Evolutionary conservation across 306 rosid species (phyloP).

Genomic region (Vachellia collinsii): DNA sequence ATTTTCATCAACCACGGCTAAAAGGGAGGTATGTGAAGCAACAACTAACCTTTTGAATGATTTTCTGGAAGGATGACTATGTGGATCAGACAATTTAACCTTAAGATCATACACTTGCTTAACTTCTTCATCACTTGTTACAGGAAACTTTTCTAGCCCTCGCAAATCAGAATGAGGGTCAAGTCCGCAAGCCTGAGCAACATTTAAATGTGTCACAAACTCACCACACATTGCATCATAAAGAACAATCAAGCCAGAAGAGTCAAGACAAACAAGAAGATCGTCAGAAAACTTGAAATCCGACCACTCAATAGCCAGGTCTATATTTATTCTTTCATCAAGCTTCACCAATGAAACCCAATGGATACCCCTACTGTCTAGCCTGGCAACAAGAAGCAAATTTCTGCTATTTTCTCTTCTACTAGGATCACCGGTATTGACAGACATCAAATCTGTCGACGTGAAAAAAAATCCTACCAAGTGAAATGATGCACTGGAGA

Average conservation of each 20-base stretch:
- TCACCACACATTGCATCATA: slow-evolving; percentile 74
- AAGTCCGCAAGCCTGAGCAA: slow-evolving; percentile 58
- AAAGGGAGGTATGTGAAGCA: slow-evolving; percentile 70
- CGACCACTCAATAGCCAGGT: slow-evolving; percentile 59
- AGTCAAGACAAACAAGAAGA: slow-evolving; percentile 77
- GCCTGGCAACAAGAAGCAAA: slow-evolving; percentile 74
- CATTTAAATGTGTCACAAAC: slow-evolving; percentile 67
- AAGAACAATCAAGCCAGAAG: slow-evolving; percentile 70
- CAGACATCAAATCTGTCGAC: slow-evolving; percentile 42
- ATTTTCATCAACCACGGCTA: slow-evolving; percentile 78
- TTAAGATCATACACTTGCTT: slow-evolving; percentile 44
- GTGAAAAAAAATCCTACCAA: slow-evolving; percentile 71
- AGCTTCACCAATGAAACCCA: slow-evolving; percentile 81
- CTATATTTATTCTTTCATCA: slow-evolving; percentile 57
- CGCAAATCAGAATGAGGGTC: slow-evolving; percentile 46
- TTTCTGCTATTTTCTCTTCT: slow-evolving; percentile 44
- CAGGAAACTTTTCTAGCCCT: slow-evolving; percentile 38
- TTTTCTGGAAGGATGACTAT: slow-evolving; percentile 45
- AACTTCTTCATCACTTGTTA: slow-evolving; percentile 35
- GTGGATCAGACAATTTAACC: slow-evolving; percentile 42
- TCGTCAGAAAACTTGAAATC: slow-evolving; percentile 81
- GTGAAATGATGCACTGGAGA: slow-evolving; percentile 75
- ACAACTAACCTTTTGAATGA: slow-evolving; percentile 73
- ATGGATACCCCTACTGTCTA: slow-evolving; percentile 63
- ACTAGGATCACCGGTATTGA: slow-evolving; percentile 48